A percentile compares a stretch with the other conserved stretches of the same genome.
Conservation (phyloP, 495 filamentous ascomycete genomes). For the Arthonia radiata region DNA sequence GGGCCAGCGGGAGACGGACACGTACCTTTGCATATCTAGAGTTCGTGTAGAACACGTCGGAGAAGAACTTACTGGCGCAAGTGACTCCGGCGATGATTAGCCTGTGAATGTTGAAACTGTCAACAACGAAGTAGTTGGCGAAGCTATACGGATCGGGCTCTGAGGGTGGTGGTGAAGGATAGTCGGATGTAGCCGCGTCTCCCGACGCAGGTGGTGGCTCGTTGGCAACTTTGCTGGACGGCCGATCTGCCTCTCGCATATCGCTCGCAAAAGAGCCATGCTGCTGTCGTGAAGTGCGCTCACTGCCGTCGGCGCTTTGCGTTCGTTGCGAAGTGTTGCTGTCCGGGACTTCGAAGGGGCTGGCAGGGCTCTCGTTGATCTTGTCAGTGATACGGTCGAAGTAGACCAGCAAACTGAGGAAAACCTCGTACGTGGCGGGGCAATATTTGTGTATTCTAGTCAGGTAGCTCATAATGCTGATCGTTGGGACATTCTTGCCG, state of each 20-base stretch:
- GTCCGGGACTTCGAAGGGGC: too few relatives aligned
- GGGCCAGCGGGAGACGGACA: conserved; percentile 1
- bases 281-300: too few relatives aligned
- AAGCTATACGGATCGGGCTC: conserved; percentile 30
- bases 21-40: conserved; percentile 95
- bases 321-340: too few relatives aligned
- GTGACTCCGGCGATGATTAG: conserved; percentile 94
- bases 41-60: conserved; percentile 98
- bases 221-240: too few relatives aligned
- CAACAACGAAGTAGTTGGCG: conserved; percentile 81
- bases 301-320: too few relatives aligned
- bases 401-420: conserved; percentile 82
- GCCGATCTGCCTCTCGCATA: too few relatives aligned
- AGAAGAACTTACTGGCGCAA: conserved; percentile 98
- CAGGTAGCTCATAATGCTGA: conserved; percentile 89
- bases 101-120: conserved; percentile 97
- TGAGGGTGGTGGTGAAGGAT: conserved; percentile 6
- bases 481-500: conserved; percentile 93
- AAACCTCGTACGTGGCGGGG: conserved; percentile 95
- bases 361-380: conserved; percentile 60
- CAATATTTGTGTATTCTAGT: conserved; percentile 97
- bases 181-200: too few relatives aligned
- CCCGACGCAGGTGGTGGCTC: too few relatives aligned
- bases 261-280: too few relatives aligned
- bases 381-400: conserved; percentile 97